Evolutionary conservation across 768 basidiomycete species (phyloP), one percentile per base, ranked within the genome.

Genomic region (Boletus pseudopeckii): DNA sequence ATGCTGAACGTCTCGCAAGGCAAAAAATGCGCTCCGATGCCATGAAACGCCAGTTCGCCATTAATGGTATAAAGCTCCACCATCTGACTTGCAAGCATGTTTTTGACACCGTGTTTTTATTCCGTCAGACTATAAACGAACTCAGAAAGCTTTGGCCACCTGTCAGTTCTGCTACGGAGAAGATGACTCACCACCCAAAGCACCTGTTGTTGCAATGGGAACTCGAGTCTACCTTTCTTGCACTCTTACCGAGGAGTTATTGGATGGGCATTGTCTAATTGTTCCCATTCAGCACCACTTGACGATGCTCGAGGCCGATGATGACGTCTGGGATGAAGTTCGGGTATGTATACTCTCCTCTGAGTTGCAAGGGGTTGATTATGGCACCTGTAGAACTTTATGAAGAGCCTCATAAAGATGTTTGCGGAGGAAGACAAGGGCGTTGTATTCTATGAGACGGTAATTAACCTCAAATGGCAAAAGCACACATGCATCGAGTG

Each of bases 291-390:
- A 98, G 59, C 97, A 99, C 67, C 86, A 94, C 68, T 71, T 98
- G 43, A 85, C 84, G 41, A 90, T 87, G 79, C 77, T 99, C 4
- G 96, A 98, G 70, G 90, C 84, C 28, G 96, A 99, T 59, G 94
- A 98, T 57, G 96, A 99, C 63, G 88, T 95, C 22, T 99, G 96
- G 96, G 96, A 98, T 57, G 96, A 98, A 80, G 85, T 93, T 53
- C 80, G 81, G 73, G 96, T 96, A 64, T 51, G 86, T 71, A 20
- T 51, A 40, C 44, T 45, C 26, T 46, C 30, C 8, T 48, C 5
- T 49, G 10, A 37, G 20, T 20, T 36, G 15, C 18, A 18, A 11
- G 4, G 37, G 22, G 34, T 48, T 66, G 26, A 58, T 39, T 30
- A 43, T 17, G 22, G 22, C 13, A 15, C 44, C 11, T 17, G 34